Conservation (phyloP, 805 yeast species). For the Lipomyces japonicus region DNA sequence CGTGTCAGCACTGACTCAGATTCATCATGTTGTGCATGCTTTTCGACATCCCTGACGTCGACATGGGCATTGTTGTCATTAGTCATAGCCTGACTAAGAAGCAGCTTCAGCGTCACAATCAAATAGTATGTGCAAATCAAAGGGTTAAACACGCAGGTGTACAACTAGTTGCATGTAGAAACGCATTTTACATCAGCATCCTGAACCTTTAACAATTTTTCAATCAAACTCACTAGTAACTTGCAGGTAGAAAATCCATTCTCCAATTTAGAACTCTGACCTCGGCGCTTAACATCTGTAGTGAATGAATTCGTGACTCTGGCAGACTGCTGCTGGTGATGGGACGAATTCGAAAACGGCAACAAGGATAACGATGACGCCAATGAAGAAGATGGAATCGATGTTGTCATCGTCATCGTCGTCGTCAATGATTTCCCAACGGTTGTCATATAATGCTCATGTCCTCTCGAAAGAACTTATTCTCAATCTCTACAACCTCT, state of each 20-base stretch:
- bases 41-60: not conserved
- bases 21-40: too few relatives aligned
- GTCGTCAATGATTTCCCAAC: not conserved
- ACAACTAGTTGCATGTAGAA: not conserved
- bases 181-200: not conserved
- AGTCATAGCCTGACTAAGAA: not conserved
- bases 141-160: slow-evolving; percentile 14
- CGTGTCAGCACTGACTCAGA: not conserved
- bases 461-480: too few relatives aligned
- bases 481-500: too few relatives aligned
- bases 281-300: not conserved
- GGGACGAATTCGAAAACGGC: not conserved
- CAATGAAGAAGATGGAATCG: not conserved
- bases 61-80: not conserved
- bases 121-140: not conserved
- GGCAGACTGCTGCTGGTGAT: not conserved
- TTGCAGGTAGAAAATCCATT: slow-evolving; percentile 9
- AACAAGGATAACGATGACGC: not conserved
- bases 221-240: not conserved
- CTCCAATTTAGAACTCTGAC: not conserved
- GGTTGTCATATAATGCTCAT: not conserved
- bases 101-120: not conserved
- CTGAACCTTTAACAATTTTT: not conserved
- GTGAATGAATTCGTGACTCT: slow-evolving; percentile 9
- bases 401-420: slow-evolving; percentile 1